Evolutionary conservation across 1,284 basidiomycete genomes (phyloP).

Genomic region (Sporisorium iseilematis-ciliati): DNA sequence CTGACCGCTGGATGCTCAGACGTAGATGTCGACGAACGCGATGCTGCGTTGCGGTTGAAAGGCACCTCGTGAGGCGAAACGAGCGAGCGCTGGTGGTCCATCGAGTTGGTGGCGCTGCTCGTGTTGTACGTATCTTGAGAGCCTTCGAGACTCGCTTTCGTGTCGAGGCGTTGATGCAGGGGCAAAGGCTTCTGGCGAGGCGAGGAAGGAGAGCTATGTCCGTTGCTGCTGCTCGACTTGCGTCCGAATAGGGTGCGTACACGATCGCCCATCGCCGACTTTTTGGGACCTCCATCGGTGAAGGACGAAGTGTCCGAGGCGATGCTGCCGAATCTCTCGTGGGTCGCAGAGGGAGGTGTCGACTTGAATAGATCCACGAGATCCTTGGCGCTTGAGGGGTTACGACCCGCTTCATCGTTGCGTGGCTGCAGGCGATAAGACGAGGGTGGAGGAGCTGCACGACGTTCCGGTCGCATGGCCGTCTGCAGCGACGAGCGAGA

Average conservation of each 20-base stretch:
- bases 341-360: conserved; percentile 45
- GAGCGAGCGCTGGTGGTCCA: conserved; percentile 33
- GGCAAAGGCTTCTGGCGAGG: conserved; percentile 18
- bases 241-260: conserved; percentile 52
- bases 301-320: conserved; percentile 23
- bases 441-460: conserved; percentile 42
- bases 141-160: conserved; percentile 35
- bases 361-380: conserved; percentile 57
- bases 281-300: conserved; percentile 24
- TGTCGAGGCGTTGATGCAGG: conserved; percentile 23
- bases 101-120: conserved; percentile 43
- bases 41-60: conserved; percentile 21
- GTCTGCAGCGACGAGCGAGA: conserved; percentile 36
- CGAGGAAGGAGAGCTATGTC: conserved; percentile 29
- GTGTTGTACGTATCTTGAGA: conserved; percentile 40
- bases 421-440: conserved; percentile 54
- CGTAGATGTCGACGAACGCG: conserved; percentile 38
- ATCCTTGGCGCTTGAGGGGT: conserved; percentile 27
- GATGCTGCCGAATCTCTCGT: conserved; percentile 26
- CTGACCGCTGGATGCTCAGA: conserved; percentile 26
- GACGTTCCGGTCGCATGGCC: conserved; percentile 36
- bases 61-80: conserved; percentile 30
- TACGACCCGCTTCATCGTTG: conserved; percentile 27
- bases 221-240: conserved; percentile 43
- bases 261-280: conserved; percentile 42